These are phyloP conservation scores for Fusarium protoensiforme DNA, from an alignment of 2,329 filamentous ascomycete genomes.

Conservation along the genomic window DNA sequence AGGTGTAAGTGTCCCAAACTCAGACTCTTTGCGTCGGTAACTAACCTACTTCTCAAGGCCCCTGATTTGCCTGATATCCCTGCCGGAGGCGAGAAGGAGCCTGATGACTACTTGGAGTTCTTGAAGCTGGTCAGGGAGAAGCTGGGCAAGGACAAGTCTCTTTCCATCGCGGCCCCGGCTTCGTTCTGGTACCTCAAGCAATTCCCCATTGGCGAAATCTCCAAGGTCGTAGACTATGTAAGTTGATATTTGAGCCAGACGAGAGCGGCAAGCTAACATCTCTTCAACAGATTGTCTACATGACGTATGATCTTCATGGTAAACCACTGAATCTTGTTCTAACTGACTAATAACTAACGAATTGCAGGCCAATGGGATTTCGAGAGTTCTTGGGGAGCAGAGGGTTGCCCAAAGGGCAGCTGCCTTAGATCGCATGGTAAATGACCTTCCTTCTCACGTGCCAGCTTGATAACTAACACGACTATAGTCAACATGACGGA, in stretches of 20 bases:
- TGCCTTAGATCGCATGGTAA: conserved; percentile 47
- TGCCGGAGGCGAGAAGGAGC: conserved; percentile 21
- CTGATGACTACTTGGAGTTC: conserved; percentile 32
- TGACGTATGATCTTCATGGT: conserved; percentile 50
- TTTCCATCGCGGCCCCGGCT: conserved; percentile 47
- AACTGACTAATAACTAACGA: not conserved
- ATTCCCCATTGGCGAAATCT: conserved; percentile 45
- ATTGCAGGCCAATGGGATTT: conserved; percentile 45
- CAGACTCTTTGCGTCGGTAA: too few relatives aligned
- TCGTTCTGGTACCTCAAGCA: conserved; percentile 50
- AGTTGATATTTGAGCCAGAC: not conserved
- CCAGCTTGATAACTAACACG: not conserved
- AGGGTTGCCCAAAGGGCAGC: conserved; percentile 45
- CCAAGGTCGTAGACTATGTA: conserved; percentile 43
- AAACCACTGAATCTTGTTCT: too few relatives aligned
- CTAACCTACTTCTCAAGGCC: not conserved
- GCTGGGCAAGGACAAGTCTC: conserved; percentile 28
- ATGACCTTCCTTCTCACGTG: not conserved
- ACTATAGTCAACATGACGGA: conserved; percentile 48
- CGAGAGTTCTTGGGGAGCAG: conserved; percentile 38
- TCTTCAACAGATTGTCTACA: conserved; percentile 42
- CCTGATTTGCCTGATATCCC: conserved; percentile 45
- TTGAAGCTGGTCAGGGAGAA: conserved; percentile 1
- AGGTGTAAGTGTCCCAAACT: conserved; percentile 17
- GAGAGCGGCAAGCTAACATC: not conserved